Evolutionary conservation across 2,329 filamentous ascomycete species (phyloP).

Genomic region (Beauveria varroae): DNA sequence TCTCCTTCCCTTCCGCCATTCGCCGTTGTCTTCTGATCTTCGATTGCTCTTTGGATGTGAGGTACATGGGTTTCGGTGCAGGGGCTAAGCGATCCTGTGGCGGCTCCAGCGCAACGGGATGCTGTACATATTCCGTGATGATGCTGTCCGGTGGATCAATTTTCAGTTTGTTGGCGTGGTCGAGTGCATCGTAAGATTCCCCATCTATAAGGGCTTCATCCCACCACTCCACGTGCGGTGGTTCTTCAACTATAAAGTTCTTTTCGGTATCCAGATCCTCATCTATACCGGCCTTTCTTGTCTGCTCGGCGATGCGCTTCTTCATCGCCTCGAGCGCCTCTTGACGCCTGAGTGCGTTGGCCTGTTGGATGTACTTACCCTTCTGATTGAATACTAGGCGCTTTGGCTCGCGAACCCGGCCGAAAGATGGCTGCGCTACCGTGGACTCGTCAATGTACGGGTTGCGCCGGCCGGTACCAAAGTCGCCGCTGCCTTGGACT

Average conservation of each 20-base stretch:
- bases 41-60: constrained; percentile 84
- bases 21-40: constrained; percentile 85
- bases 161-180: constrained; percentile 59
- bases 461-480: constrained; percentile 37
- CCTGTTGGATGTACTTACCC: constrained; percentile 95
- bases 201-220: constrained; percentile 80
- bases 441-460: constrained; percentile 74
- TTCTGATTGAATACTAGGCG: constrained; percentile 87
- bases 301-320: constrained; percentile 79
- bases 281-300: constrained; percentile 85
- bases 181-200: constrained; percentile 64
- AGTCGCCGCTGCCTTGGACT: constrained; percentile 9
- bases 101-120: constrained; percentile 83
- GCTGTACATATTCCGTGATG: constrained; percentile 84
- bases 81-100: constrained; percentile 81
- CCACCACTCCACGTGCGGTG: constrained; percentile 95
- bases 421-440: constrained; percentile 47
- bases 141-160: constrained; percentile 74
- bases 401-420: constrained; percentile 61
- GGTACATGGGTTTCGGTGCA: constrained; percentile 78
- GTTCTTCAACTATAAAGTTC: constrained; percentile 74
- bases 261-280: constrained; percentile 86
- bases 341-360: constrained; percentile 79
- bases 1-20: constrained; percentile 89
- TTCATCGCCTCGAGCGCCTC: constrained; percentile 91